Conservation (phyloP, 23 red algal genomes). For the Cyanidiococcus yangmingshanensis region DNA sequence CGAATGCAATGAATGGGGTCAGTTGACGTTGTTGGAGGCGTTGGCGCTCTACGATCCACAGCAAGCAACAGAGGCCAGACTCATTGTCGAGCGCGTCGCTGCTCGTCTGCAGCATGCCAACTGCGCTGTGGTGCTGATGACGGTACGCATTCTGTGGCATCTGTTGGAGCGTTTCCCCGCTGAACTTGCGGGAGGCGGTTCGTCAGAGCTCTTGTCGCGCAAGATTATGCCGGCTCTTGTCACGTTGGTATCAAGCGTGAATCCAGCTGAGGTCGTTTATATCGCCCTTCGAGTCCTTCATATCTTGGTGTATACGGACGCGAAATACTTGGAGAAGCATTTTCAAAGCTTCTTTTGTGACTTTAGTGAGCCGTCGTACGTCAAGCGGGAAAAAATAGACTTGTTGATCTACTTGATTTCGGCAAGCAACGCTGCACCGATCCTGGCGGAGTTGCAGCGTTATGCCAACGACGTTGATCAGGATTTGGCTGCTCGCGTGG, state of each 20-base stretch:
- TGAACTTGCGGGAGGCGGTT: neutral
- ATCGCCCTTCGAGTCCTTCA: constrained; percentile 69
- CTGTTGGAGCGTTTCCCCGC: constrained; percentile 24
- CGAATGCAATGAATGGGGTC: constrained; percentile 97
- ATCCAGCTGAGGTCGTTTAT: constrained; percentile 55
- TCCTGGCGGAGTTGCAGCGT: constrained; percentile 29
- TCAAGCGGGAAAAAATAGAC: constrained; percentile 84
- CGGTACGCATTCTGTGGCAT: constrained; percentile 38
- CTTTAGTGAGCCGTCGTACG: constrained; percentile 78
- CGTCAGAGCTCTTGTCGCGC: constrained; percentile 31
- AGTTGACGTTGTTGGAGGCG: constrained; percentile 78
- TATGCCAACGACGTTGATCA: constrained; percentile 71
- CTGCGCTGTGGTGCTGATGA: constrained; percentile 64
- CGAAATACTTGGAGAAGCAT: constrained; percentile 31
- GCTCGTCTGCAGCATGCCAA: constrained; percentile 84
- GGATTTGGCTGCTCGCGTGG: constrained; percentile 38
- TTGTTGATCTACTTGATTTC: constrained; percentile 37
- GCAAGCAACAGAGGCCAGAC: constrained; percentile 32
- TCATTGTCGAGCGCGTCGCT: constrained; percentile 72
- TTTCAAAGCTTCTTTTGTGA: constrained; percentile 68
- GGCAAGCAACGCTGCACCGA: neutral
- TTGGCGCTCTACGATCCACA: constrained; percentile 54
- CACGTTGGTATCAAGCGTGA: constrained; percentile 38
- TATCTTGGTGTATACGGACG: constrained; percentile 23
- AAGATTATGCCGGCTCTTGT: constrained; percentile 72